Percentiles rank a stretch among this genome's conserved stretches.
Evolutionary conservation across 345 rosid species (phyloP).

Genomic region (Microthlaspi erraticum): DNA sequence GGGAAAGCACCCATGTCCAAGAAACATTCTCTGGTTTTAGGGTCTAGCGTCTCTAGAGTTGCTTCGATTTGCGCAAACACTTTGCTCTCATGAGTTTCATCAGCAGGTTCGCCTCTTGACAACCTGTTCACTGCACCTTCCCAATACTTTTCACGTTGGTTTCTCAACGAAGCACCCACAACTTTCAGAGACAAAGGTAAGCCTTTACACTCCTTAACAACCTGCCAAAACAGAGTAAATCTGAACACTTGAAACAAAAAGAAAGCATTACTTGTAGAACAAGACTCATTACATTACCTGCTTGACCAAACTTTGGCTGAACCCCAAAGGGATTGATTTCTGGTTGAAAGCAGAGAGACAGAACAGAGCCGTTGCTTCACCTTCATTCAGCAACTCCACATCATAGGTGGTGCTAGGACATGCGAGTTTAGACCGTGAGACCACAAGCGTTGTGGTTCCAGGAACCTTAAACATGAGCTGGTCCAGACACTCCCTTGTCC

Average conservation of each 20-base stretch:
- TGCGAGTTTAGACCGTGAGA: constrained; percentile 71
- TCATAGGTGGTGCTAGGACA: constrained; percentile 48
- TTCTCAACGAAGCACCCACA: constrained; percentile 74
- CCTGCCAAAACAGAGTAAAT: constrained; percentile 48
- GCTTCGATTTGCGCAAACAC: constrained; percentile 73
- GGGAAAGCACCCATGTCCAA: constrained; percentile 89
- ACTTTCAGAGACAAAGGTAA: constrained; percentile 94
- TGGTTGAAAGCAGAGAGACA: constrained; percentile 76
- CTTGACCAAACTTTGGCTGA: constrained; percentile 61
- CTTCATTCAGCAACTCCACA: constrained; percentile 63
- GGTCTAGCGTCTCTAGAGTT: constrained; percentile 56
- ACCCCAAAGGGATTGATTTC: constrained; percentile 59
- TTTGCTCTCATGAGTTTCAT: constrained; percentile 72
- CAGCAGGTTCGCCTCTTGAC: constrained; percentile 74
- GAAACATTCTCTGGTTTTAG: constrained; percentile 73
- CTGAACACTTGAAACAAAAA: not conserved
- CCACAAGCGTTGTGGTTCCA: constrained; percentile 76
- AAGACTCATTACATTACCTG: constrained; percentile 55
- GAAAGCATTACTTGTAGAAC: not conserved
- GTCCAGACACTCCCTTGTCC: constrained; percentile 66
- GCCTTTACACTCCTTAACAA: constrained; percentile 85
- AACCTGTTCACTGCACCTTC: constrained; percentile 63
- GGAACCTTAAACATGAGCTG: constrained; percentile 53
- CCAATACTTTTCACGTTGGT: constrained; percentile 71
- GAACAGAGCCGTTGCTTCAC: constrained; percentile 73